These are phyloP conservation scores for Pythium rishiriense DNA, from an alignment of 352 stramenopile genomes.

Conservation along the genomic window DNA sequence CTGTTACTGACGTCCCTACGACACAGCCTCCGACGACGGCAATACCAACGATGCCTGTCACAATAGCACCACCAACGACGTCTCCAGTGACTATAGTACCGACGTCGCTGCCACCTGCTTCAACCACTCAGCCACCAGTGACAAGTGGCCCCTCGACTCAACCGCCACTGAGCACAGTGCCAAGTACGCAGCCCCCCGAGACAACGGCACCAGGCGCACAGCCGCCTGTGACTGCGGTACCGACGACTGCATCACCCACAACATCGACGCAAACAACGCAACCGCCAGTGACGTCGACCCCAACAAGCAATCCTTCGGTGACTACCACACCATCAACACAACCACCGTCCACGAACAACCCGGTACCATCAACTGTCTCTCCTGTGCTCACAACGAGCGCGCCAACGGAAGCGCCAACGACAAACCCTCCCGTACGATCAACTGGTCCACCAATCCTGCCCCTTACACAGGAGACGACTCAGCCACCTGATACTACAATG, in stretches of 20 bases:
- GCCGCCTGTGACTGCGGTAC: background rate
- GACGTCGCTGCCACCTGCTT: background rate
- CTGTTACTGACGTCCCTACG: background rate
- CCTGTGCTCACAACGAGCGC: background rate
- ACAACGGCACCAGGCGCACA: background rate
- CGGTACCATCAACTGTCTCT: background rate
- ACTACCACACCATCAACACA: background rate
- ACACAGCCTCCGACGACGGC: background rate
- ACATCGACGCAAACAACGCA: background rate
- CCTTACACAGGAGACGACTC: background rate
- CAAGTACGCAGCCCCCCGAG: background rate
- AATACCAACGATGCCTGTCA: background rate
- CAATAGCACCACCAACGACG: background rate
- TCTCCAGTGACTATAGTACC: background rate
- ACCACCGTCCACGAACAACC: constrained; percentile 3
- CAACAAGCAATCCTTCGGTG: background rate
- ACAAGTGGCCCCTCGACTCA: background rate
- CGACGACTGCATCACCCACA: background rate
- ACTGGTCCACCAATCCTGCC: background rate
- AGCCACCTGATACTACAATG: background rate
- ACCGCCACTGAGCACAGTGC: background rate
- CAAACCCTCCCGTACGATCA: background rate
- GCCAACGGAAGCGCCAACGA: constrained; percentile 3
- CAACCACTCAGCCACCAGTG: constrained; percentile 3
- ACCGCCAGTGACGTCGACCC: background rate